A percentile compares a stretch with the other conserved stretches of the same genome.
Conservation (phyloP, 1,139 yeast species). For the Fermentozyma sake region DNA sequence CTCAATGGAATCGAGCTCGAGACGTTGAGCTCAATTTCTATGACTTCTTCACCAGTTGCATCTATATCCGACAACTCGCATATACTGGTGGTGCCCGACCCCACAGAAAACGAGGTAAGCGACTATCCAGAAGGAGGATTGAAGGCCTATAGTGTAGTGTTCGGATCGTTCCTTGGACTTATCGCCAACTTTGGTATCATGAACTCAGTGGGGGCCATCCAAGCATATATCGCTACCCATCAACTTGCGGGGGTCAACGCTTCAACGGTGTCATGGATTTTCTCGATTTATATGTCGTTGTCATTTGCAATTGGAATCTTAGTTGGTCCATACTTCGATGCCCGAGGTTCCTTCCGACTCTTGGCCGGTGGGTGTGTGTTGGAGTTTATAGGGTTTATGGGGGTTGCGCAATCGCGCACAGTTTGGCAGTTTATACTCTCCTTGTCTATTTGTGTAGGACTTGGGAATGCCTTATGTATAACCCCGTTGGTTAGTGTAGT, state of each 20-base stretch:
- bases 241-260: conserved; percentile 20
- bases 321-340: conserved; percentile 36
- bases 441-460: conserved; percentile 29
- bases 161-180: conserved; percentile 33
- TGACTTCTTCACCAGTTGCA: no score
- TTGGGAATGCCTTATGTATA: conserved; percentile 32
- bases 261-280: conserved; percentile 31
- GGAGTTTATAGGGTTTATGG: conserved; percentile 30
- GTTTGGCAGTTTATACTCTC: conserved; percentile 35
- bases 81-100: no score
- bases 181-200: conserved; percentile 28
- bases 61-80: no score
- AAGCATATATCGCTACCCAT: conserved; percentile 29
- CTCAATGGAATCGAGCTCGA: no score
- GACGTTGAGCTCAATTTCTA: no score
- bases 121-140: conserved; percentile 26
- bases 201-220: conserved; percentile 35
- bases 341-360: conserved; percentile 25
- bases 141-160: conserved; percentile 28
- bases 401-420: conserved; percentile 24
- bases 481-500: conserved; percentile 35
- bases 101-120: background rate
- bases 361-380: conserved; percentile 23
- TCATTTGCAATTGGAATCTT: conserved; percentile 29
- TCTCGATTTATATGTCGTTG: conserved; percentile 30